These are phyloP conservation scores for Alternaria atra DNA, from an alignment of 2,329 filamentous ascomycete genomes.

Conservation along the genomic window DNA sequence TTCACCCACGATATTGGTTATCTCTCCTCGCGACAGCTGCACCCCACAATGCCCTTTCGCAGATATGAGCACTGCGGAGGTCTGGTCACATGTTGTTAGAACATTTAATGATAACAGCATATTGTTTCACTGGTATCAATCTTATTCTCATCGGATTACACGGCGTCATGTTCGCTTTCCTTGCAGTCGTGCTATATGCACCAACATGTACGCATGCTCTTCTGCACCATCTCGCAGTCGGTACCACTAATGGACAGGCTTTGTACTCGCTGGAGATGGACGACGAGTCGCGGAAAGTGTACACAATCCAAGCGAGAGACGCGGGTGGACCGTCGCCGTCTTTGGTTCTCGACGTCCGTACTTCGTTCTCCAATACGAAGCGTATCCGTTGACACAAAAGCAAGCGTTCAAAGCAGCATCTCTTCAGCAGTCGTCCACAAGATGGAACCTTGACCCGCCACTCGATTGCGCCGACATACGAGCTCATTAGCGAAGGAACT, in stretches of 20 bases:
- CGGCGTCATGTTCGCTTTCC: slow-evolving; percentile 15
- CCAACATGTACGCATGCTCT: slow-evolving; percentile 11
- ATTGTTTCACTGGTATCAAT: not conserved
- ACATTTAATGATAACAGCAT: not conserved
- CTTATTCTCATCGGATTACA: not conserved
- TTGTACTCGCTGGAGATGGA: slow-evolving; percentile 29
- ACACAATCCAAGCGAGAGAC: slow-evolving; percentile 21
- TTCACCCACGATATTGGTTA: slow-evolving; percentile 21
- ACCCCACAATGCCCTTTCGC: slow-evolving; percentile 25
- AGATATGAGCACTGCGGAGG: not conserved
- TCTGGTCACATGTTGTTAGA: not conserved
- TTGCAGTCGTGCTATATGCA: slow-evolving; percentile 15
- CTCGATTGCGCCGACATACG: slow-evolving; percentile 23
- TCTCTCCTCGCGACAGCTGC: slow-evolving; percentile 21
- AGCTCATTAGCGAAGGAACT: slow-evolving; percentile 27
- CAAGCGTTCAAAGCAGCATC: slow-evolving; percentile 24
- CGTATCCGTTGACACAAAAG: not conserved
- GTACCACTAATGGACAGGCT: slow-evolving; percentile 21
- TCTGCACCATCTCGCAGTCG: slow-evolving; percentile 33
- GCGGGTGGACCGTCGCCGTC: slow-evolving; percentile 27
- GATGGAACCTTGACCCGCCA: slow-evolving; percentile 31
- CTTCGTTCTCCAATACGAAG: not conserved
- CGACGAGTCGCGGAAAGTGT: slow-evolving; percentile 18
- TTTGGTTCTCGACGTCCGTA: slow-evolving; percentile 29
- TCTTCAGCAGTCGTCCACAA: slow-evolving; percentile 31